Conservation (phyloP, 768 basidiomycete genomes). For the Paxillus involutus region DNA sequence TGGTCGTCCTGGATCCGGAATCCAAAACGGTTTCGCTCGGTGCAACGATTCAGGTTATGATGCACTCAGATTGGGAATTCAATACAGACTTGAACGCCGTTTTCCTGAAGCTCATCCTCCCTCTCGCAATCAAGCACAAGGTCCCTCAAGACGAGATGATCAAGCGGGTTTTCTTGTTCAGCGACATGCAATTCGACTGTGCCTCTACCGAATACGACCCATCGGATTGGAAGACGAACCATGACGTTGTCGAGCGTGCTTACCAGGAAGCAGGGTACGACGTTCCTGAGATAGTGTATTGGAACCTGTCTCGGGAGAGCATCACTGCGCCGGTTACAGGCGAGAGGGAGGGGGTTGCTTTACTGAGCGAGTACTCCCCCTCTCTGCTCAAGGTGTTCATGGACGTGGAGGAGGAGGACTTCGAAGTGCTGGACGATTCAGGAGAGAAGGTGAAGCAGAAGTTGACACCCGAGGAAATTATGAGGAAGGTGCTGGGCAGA, state of each 20-base stretch:
- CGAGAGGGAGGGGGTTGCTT: slow-evolving; percentile 59
- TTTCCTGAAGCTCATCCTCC: slow-evolving; percentile 63
- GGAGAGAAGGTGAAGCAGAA: slow-evolving; percentile 25
- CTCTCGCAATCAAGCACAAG: slow-evolving; percentile 53
- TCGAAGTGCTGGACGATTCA: slow-evolving; percentile 37
- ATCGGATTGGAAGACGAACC: slow-evolving; percentile 57
- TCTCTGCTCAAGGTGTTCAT: slow-evolving; percentile 74
- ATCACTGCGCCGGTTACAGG: slow-evolving; percentile 48
- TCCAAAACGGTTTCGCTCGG: too few relatives aligned
- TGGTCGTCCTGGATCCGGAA: too few relatives aligned
- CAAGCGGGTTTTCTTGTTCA: slow-evolving; percentile 73
- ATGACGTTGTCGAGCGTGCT: slow-evolving; percentile 53
- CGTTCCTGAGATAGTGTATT: slow-evolving; percentile 72
- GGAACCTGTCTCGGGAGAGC: slow-evolving; percentile 47
- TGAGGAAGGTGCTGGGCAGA: slow-evolving; percentile 48
- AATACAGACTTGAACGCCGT: slow-evolving; percentile 61
- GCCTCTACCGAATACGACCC: not conserved
- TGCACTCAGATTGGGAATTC: too few relatives aligned
- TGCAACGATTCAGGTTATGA: too few relatives aligned
- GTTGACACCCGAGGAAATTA: slow-evolving; percentile 43
- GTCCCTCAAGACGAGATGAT: slow-evolving; percentile 70
- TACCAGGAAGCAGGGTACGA: slow-evolving; percentile 66
- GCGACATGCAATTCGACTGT: slow-evolving; percentile 76
- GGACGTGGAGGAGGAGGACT: slow-evolving; percentile 43
- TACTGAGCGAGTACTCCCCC: slow-evolving; percentile 70